These are phyloP conservation scores for Fraxinus baroniana DNA, from an alignment of 305 asterid species.

Conservation along the genomic window DNA sequence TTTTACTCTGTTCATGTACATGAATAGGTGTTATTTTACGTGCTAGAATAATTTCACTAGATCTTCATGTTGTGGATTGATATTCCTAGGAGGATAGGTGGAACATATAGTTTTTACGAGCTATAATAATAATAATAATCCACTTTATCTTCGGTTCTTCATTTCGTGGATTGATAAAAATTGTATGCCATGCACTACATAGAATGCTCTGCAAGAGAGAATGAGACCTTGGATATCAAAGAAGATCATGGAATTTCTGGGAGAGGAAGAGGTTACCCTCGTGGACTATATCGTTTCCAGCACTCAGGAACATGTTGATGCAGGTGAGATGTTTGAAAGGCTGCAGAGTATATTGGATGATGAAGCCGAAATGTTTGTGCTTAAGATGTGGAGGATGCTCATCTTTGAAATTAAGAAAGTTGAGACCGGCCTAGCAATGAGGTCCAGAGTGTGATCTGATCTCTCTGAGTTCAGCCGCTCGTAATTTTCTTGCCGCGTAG, in stretches of 20 bases:
- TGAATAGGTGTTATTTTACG: not conserved
- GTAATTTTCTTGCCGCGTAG: conserved; percentile 10
- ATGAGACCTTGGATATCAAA: conserved; percentile 96
- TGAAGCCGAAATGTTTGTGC: conserved; percentile 99
- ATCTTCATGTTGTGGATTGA: conserved; percentile 9
- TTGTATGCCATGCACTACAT: conserved; percentile 27
- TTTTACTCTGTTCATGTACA: not conserved
- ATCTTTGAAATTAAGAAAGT: conserved; percentile 95
- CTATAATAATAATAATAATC: too few species aligned
- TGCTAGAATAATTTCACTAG: not conserved
- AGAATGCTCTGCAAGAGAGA: conserved; percentile 81
- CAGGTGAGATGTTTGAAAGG: conserved; percentile 88
- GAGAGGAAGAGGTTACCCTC: conserved; percentile 90
- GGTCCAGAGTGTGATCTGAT: conserved; percentile 48
- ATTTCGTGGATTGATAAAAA: not conserved
- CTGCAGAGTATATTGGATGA: conserved; percentile 90
- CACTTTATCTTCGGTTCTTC: not conserved
- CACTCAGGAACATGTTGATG: conserved; percentile 90
- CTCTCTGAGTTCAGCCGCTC: not conserved
- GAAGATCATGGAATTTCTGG: conserved; percentile 89
- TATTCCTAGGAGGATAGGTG: not conserved
- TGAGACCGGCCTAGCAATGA: conserved; percentile 74
- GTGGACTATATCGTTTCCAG: conserved; percentile 90
- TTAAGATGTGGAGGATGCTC: conserved; percentile 99
- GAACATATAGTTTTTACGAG: not conserved